These are phyloP conservation scores for Aspergillus latus DNA, from an alignment of 2,329 filamentous ascomycete species.

Conservation along the genomic window DNA sequence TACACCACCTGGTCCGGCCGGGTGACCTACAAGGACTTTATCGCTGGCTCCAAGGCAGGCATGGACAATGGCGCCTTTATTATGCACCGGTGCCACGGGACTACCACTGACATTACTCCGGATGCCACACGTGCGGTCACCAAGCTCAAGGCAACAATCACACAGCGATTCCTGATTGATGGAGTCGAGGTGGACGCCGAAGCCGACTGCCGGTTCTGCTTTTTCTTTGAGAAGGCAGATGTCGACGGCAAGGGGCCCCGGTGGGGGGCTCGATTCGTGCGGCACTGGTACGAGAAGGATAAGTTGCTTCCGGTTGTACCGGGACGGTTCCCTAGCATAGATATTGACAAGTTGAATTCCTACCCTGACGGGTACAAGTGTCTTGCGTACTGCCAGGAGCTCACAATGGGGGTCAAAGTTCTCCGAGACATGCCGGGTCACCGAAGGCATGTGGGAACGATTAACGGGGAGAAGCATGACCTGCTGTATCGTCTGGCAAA, in stretches of 20 bases:
- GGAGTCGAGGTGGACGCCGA: conserved; percentile 48
- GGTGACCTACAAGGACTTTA: conserved; percentile 46
- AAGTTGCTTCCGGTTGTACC: conserved; percentile 51
- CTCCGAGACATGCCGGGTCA: conserved; percentile 49
- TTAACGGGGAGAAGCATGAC: conserved; percentile 47
- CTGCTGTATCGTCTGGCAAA: conserved; percentile 47
- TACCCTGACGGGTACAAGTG: conserved; percentile 50
- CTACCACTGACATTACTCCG: conserved; percentile 44
- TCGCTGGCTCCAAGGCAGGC: conserved; percentile 51
- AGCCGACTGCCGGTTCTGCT: conserved; percentile 49
- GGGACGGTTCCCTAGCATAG: conserved; percentile 41
- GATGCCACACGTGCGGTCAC: conserved; percentile 46
- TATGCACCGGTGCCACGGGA: conserved; percentile 54
- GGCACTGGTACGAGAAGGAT: conserved; percentile 56
- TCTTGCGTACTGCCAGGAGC: conserved; percentile 46
- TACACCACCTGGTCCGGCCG: conserved; percentile 55
- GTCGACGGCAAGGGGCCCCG: conserved; percentile 18
- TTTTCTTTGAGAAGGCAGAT: conserved; percentile 47
- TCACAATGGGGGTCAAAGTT: conserved; percentile 48
- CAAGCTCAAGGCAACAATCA: conserved; percentile 55
- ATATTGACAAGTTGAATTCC: conserved; percentile 40
- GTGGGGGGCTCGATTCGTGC: conserved; percentile 49
- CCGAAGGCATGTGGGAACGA: conserved; percentile 35
- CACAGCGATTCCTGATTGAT: conserved; percentile 48
- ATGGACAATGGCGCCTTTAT: conserved; percentile 56